phyloP scores from a whole-genome alignment of 2,329 filamentous ascomycete genomes.

The Dendryphion nanum region DNA sequence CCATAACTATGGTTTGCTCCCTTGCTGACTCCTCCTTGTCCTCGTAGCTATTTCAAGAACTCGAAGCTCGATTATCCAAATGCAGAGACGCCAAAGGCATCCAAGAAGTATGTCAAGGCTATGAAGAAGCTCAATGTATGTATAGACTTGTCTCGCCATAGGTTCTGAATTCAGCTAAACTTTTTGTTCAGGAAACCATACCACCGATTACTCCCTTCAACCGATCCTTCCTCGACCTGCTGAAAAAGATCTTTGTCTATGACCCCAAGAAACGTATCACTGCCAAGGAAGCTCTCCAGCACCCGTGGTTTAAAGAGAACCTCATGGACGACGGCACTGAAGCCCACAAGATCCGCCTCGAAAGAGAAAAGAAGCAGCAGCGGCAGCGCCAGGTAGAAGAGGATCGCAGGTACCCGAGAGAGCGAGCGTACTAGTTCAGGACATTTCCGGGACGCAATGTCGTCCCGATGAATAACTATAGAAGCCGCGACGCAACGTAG shows the following conservation, averaged over 20 bases:
- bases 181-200: conserved; percentile 57
- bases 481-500: no score
- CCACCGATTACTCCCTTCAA: conserved; percentile 60
- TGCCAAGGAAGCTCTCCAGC: conserved; percentile 63
- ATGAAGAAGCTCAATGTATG: conserved; percentile 63
- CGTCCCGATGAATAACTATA: no score
- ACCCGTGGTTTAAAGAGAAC: conserved; percentile 65
- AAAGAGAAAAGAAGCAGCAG: conserved; percentile 38
- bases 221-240: conserved; percentile 60
- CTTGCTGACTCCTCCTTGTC: not conserved
- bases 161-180: not conserved
- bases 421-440: conserved; percentile 18
- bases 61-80: conserved; percentile 64
- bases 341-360: conserved; percentile 57
- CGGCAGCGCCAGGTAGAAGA: conserved; percentile 32
- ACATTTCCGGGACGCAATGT: no score
- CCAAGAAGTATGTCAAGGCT: conserved; percentile 65
- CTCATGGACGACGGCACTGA: conserved; percentile 66
- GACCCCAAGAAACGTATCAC: conserved; percentile 65
- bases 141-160: no score
- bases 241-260: conserved; percentile 64
- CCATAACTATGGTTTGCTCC: not conserved
- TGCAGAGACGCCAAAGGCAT: conserved; percentile 61
- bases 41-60: conserved; percentile 53
- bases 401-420: conserved; percentile 28